These are phyloP conservation scores for Kazachstania sp. DNA, from an alignment of 1,139 yeast genomes.

Conservation along the genomic window DNA sequence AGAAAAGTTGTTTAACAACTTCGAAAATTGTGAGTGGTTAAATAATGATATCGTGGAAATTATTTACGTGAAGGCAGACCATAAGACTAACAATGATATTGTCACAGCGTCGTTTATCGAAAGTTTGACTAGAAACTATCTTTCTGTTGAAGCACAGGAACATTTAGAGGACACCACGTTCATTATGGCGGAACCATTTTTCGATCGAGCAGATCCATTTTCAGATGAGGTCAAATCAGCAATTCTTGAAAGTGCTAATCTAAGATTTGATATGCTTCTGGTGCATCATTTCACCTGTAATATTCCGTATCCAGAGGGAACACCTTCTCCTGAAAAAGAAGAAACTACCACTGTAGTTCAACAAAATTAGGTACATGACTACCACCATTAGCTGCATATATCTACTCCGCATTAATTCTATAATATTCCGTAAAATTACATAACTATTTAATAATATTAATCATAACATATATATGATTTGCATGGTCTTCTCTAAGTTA, in stretches of 20 bases:
- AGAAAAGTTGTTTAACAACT: constrained; percentile 11
- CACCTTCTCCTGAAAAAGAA: background rate
- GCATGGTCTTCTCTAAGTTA: background rate
- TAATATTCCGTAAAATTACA: background rate
- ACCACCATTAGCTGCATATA: too few species aligned
- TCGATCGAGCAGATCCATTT: constrained; percentile 16
- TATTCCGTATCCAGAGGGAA: background rate
- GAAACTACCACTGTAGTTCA: background rate
- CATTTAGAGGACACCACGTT: constrained; percentile 23
- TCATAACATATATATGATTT: background rate
- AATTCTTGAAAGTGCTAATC: constrained; percentile 18
- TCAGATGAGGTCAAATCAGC: constrained; percentile 17
- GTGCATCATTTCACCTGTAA: constrained; percentile 13
- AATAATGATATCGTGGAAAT: constrained; percentile 5
- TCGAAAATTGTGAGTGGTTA: constrained; percentile 18
- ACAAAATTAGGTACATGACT: background rate
- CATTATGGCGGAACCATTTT: constrained; percentile 20
- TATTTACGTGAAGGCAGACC: constrained; percentile 1
- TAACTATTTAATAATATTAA: background rate
- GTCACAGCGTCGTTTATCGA: constrained; percentile 13
- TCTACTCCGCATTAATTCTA: background rate
- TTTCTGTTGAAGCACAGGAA: constrained; percentile 10
- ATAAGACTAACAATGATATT: constrained; percentile 7
- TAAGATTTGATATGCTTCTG: constrained; percentile 20
- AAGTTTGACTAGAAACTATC: constrained; percentile 12